These are phyloP conservation scores for Anisodus tanguticus DNA, from an alignment of 257 asterid species.

Conservation along the genomic window DNA sequence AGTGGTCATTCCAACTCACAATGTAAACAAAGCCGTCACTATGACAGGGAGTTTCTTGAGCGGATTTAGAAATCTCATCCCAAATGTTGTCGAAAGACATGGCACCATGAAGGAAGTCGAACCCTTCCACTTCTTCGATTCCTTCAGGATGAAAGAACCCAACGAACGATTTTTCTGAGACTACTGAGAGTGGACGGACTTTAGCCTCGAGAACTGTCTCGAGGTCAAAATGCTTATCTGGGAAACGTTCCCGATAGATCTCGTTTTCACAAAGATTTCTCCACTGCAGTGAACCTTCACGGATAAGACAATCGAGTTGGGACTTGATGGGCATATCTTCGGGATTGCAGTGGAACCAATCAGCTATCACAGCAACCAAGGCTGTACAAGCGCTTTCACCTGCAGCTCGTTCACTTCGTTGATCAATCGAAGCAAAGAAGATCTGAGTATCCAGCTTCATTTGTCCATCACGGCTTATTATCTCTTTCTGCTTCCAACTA, in stretches of 20 bases:
- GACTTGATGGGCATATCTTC: conserved; percentile 27
- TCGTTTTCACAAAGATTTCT: conserved; percentile 29
- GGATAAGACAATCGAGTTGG: conserved; percentile 31
- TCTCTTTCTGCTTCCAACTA: conserved; percentile 34
- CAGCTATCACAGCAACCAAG: conserved; percentile 33
- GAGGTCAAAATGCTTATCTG: conserved; percentile 32
- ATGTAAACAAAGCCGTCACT: background rate
- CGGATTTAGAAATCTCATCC: conserved; percentile 26
- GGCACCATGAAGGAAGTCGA: conserved; percentile 30
- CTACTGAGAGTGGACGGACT: conserved; percentile 31
- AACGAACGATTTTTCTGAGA: conserved; percentile 27
- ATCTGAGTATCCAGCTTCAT: conserved; percentile 31
- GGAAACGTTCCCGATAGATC: conserved; percentile 21
- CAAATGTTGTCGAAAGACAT: conserved; percentile 37
- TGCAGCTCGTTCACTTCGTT: conserved; percentile 32
- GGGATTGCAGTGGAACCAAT: conserved; percentile 32
- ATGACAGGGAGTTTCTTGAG: background rate
- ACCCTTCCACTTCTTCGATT: conserved; percentile 21
- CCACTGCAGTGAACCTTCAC: conserved; percentile 33
- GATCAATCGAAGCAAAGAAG: conserved; percentile 38
- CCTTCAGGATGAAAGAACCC: conserved; percentile 33
- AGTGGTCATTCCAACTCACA: conserved; percentile 36
- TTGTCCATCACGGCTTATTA: conserved; percentile 33
- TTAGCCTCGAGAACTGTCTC: conserved; percentile 30
- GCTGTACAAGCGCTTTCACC: conserved; percentile 38